These are phyloP conservation scores for Ogataea sp. DNA, from an alignment of 805 yeast genomes.

Conservation along the genomic window DNA sequence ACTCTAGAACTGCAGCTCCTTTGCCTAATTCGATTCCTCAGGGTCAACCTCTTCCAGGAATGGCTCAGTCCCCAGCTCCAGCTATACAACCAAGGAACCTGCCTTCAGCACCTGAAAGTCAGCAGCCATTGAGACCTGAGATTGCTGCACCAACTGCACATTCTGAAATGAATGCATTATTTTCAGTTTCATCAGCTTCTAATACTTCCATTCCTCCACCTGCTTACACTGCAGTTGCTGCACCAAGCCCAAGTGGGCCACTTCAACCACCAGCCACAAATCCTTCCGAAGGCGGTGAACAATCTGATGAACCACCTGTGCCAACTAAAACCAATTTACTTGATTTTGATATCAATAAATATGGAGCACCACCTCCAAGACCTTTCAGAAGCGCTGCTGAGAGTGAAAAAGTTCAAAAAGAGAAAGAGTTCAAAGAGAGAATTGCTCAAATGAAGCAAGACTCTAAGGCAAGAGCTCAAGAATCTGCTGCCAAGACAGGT, in stretches of 20 bases:
- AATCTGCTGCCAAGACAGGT: conserved; percentile 3
- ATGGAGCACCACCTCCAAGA: conserved; percentile 42
- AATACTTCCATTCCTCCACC: conserved; percentile 3
- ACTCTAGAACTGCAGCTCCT: conserved; percentile 1
- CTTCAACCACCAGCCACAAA: conserved; percentile 1
- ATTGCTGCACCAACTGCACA: conserved; percentile 2
- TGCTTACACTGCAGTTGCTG: conserved; percentile 3
- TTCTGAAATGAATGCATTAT: background rate
- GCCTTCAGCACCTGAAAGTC: background rate
- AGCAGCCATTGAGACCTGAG: conserved; percentile 1
- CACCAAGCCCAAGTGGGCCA: conserved; percentile 1
- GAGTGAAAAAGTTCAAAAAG: conserved; percentile 12
- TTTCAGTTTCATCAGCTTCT: no score
- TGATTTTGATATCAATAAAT: conserved; percentile 28
- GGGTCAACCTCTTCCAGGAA: no score
- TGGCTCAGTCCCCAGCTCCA: background rate
- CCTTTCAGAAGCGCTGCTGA: conserved; percentile 21
- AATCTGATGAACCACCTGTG: conserved; percentile 1
- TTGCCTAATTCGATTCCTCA: conserved; percentile 5
- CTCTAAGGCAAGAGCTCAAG: conserved; percentile 18
- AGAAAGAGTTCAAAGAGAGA: conserved; percentile 16
- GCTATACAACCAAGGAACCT: background rate
- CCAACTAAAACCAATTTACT: conserved; percentile 9
- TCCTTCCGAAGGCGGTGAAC: background rate
- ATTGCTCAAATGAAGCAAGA: conserved; percentile 20